phyloP scores from a whole-genome alignment of 1,139 yeast species.

The Yamadazyma sp. region DNA sequence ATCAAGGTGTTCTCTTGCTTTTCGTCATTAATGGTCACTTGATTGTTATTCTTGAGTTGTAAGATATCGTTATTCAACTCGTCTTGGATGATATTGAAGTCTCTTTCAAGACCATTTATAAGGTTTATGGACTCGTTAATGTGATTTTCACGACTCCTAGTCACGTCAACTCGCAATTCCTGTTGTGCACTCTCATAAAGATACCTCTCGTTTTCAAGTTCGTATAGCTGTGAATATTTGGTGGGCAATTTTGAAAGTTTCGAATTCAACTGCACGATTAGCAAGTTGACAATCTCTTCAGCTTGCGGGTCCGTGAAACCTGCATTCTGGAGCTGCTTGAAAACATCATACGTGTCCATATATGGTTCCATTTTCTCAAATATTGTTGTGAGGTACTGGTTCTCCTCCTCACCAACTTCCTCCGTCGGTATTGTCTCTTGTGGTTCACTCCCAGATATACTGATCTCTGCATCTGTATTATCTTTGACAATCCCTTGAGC shows the following conservation, averaged over 20 bases:
- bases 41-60: slow-evolving; percentile 68
- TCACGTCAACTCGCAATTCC: slow-evolving; percentile 78
- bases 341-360: slow-evolving; percentile 51
- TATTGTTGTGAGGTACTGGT: slow-evolving; percentile 29
- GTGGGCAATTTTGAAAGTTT: slow-evolving; percentile 59
- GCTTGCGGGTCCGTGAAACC: slow-evolving; percentile 59
- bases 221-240: slow-evolving; percentile 63
- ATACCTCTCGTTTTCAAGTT: slow-evolving; percentile 82
- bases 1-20: slow-evolving; percentile 80
- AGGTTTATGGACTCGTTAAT: slow-evolving; percentile 67
- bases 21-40: slow-evolving; percentile 83
- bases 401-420: slow-evolving; percentile 11
- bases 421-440: neutral
- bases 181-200: slow-evolving; percentile 91
- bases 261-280: slow-evolving; percentile 50
- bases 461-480: neutral
- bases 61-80: slow-evolving; percentile 73
- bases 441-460: neutral
- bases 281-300: slow-evolving; percentile 49
- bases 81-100: slow-evolving; percentile 69
- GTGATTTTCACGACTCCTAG: slow-evolving; percentile 69
- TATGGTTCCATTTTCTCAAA: slow-evolving; percentile 50
- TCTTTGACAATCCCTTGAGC: neutral
- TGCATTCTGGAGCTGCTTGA: slow-evolving; percentile 35
- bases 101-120: slow-evolving; percentile 70